A percentile compares a stretch with the other conserved stretches of the same genome.
phyloP scores from a whole-genome alignment of 495 filamentous ascomycete species.

The Aspergillus cristatus region DNA sequence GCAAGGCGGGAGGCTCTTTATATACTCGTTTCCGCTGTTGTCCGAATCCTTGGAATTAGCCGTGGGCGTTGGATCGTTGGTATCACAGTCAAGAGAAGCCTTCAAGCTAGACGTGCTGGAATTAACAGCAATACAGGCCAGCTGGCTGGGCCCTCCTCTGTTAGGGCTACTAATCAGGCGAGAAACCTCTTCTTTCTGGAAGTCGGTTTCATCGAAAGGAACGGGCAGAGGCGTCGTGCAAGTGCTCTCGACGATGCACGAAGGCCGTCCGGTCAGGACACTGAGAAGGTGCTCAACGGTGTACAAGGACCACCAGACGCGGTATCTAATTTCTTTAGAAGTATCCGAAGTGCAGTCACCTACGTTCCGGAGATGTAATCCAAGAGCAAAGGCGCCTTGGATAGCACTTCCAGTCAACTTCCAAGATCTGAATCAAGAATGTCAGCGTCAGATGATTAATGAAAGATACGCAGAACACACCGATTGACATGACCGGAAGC shows the following conservation, averaged over 20 bases:
- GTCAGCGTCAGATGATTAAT: constrained; percentile 4
- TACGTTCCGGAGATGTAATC: constrained; percentile 50
- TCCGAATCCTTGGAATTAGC: constrained; percentile 6
- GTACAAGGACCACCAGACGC: constrained; percentile 54
- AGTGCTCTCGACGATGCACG: constrained; percentile 43
- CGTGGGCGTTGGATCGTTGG: constrained; percentile 10
- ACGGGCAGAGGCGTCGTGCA: constrained; percentile 47
- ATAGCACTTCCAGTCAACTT: constrained; percentile 48
- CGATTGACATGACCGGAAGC: constrained; percentile 50
- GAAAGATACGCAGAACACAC: constrained; percentile 25
- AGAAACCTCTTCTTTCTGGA: constrained; percentile 28
- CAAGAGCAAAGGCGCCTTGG: constrained; percentile 48
- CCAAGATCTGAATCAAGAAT: constrained; percentile 43
- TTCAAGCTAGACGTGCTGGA: constrained; percentile 15
- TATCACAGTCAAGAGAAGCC: constrained; percentile 16
- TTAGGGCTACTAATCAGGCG: constrained; percentile 20
- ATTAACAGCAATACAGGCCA: constrained; percentile 11
- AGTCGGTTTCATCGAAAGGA: constrained; percentile 42
- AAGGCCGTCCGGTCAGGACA: constrained; percentile 52
- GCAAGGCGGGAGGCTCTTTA: constrained; percentile 25
- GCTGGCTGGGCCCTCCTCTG: constrained; percentile 12
- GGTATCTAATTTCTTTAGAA: constrained; percentile 47
- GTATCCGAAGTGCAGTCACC: constrained; percentile 35
- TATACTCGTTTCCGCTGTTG: constrained; percentile 15
- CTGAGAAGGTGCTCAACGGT: constrained; percentile 48